These are phyloP conservation scores for Pseudonectria buxi DNA, from an alignment of 2,329 filamentous ascomycete genomes.

Conservation along the genomic window DNA sequence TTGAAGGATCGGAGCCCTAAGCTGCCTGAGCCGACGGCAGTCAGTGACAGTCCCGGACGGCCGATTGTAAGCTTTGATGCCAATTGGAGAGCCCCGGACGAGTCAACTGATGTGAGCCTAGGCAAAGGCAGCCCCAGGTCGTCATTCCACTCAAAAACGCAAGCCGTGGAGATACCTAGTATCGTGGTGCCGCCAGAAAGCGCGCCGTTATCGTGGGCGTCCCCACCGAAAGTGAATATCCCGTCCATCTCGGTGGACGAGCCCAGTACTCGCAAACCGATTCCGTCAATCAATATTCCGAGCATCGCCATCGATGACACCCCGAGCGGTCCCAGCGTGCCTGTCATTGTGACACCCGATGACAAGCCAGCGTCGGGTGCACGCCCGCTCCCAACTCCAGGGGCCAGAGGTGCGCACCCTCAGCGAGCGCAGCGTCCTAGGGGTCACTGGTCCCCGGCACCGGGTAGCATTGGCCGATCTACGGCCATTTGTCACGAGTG, in stretches of 20 bases:
- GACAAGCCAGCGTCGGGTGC: slow-evolving; percentile 22
- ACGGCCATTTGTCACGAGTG: slow-evolving; percentile 81
- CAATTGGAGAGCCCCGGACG: slow-evolving; percentile 69
- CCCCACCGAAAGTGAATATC: slow-evolving; percentile 21
- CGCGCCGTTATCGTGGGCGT: slow-evolving; percentile 26
- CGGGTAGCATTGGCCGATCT: slow-evolving; percentile 39
- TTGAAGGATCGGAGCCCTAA: slow-evolving; percentile 80
- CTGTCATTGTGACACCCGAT: slow-evolving; percentile 42
- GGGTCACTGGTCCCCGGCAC: slow-evolving; percentile 55
- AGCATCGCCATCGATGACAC: slow-evolving; percentile 30
- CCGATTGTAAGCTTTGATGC: slow-evolving; percentile 96
- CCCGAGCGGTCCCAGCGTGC: slow-evolving; percentile 23
- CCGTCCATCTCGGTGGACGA: slow-evolving; percentile 32
- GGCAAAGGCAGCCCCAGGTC: slow-evolving; percentile 27
- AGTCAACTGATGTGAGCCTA: slow-evolving; percentile 60
- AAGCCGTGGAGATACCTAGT: slow-evolving; percentile 43
- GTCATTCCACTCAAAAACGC: slow-evolving; percentile 20
- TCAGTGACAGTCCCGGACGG: slow-evolving; percentile 82
- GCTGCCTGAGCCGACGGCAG: slow-evolving; percentile 79
- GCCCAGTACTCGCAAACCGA: slow-evolving; percentile 16
- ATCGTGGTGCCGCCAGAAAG: slow-evolving; percentile 46
- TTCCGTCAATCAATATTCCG: slow-evolving; percentile 40
- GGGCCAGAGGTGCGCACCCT: slow-evolving; percentile 24
- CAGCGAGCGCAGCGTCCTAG: slow-evolving; percentile 35
- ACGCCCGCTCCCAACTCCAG: slow-evolving; percentile 40